These are phyloP conservation scores for Trametes sp. DNA, from an alignment of 1,284 basidiomycete species.

Conservation along the genomic window DNA sequence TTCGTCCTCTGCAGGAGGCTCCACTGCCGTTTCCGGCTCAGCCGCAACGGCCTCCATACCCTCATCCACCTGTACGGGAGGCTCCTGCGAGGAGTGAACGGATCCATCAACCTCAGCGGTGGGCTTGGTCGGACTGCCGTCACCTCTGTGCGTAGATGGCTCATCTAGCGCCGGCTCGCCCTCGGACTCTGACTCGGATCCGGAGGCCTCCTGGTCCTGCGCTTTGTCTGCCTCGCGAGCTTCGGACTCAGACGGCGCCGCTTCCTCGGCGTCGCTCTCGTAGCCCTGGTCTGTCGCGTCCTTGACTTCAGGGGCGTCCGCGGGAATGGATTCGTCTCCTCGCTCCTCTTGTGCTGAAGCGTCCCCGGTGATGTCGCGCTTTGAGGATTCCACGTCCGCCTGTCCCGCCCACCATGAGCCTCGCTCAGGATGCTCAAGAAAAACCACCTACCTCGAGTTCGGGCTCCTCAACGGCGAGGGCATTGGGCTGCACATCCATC, in stretches of 20 bases:
- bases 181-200: neutral
- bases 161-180: neutral
- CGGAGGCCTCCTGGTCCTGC: neutral
- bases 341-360: neutral
- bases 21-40: neutral
- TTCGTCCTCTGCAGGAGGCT: neutral
- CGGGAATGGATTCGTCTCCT: neutral
- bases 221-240: neutral
- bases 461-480: constrained; percentile 14
- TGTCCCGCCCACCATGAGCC: constrained; percentile 16
- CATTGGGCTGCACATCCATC: constrained; percentile 34
- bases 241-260: neutral
- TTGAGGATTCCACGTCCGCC: neutral
- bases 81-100: constrained; percentile 23
- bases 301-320: neutral
- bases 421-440: neutral
- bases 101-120: constrained; percentile 23
- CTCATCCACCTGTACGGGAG: neutral
- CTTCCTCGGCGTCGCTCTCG: constrained; percentile 13
- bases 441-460: constrained; percentile 22
- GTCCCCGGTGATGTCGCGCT: neutral
- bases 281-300: constrained; percentile 10
- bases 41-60: neutral
- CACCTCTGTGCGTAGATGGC: constrained; percentile 20
- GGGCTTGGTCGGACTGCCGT: constrained; percentile 14